A percentile compares a stretch with the other conserved stretches of the same genome.
Conservation (phyloP, 2,329 filamentous ascomycete species). For the Sarocladium strictum region DNA sequence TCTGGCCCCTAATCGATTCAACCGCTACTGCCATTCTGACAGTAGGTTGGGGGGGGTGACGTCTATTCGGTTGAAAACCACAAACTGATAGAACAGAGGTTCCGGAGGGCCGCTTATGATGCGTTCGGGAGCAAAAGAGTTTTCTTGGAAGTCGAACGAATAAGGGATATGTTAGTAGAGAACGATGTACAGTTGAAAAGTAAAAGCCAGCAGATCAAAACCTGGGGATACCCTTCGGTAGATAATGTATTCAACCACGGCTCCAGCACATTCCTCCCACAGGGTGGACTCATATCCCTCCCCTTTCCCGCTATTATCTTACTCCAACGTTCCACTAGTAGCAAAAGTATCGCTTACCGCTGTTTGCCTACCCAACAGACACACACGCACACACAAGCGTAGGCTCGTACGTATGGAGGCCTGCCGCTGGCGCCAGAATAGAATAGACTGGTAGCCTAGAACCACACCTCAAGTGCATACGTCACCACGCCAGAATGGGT, state of each 20-base stretch:
- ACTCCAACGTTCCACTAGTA: neutral
- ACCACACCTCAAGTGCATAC: neutral
- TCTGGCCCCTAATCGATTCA: neutral
- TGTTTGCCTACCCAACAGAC: neutral
- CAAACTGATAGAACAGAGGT: too few species aligned
- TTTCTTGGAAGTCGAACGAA: too few species aligned
- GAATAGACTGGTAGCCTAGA: neutral
- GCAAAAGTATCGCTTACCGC: neutral
- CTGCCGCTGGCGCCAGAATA: neutral
- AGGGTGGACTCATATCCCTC: neutral
- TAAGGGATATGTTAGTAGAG: too few species aligned
- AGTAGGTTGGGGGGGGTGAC: neutral
- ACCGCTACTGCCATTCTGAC: slow-evolving; percentile 1
- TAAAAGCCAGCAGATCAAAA: neutral
- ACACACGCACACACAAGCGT: neutral
- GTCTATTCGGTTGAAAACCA: too few species aligned
- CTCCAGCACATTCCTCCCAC: neutral
- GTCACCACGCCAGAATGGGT: too few species aligned
- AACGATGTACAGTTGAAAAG: neutral
- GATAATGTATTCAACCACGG: neutral
- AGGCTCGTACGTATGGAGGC: too few species aligned
- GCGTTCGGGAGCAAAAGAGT: too few species aligned
- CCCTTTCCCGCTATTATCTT: neutral
- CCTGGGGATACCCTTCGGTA: neutral
- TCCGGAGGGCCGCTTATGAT: too few species aligned